These are phyloP conservation scores for Aegilops bicornis DNA, from an alignment of 176 grass and related monocot species.

Conservation along the genomic window DNA sequence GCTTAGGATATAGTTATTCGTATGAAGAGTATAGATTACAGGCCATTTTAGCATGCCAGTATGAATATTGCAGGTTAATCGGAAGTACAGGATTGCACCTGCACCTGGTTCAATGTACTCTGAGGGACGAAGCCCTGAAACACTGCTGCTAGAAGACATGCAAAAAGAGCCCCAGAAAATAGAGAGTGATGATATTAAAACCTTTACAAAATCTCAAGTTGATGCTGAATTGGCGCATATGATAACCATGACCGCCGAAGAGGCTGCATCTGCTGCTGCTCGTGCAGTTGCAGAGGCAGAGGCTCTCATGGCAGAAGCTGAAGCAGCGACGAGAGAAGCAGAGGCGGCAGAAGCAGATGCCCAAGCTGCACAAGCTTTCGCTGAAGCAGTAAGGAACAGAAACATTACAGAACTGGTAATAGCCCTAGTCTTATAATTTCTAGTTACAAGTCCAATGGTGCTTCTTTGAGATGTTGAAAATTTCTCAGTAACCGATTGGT, in stretches of 20 bases:
- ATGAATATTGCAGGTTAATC: conserved; percentile 53
- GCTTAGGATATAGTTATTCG: conserved; percentile 22
- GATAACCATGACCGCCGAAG: conserved; percentile 49
- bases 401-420: conserved; percentile 57
- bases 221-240: conserved; percentile 53
- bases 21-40: background rate
- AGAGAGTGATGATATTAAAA: conserved; percentile 29
- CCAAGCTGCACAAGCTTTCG: conserved; percentile 72
- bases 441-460: conserved; percentile 3
- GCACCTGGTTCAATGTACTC: conserved; percentile 50
- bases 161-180: conserved; percentile 29
- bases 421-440: background rate
- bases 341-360: conserved; percentile 69
- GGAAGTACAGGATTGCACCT: conserved; percentile 75
- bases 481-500: background rate
- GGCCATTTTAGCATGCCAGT: conserved; percentile 2
- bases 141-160: conserved; percentile 39
- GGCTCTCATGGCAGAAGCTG: conserved; percentile 58
- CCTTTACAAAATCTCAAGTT: conserved; percentile 41
- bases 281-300: conserved; percentile 78
- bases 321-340: conserved; percentile 65
- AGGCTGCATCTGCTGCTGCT: conserved; percentile 62
- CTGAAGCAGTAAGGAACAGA: conserved; percentile 57
- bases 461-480: background rate
- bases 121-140: conserved; percentile 46